Evolutionary conservation across 352 stramenopile genomes (phyloP).

Genomic region (Phytophthora niederhauseri): DNA sequence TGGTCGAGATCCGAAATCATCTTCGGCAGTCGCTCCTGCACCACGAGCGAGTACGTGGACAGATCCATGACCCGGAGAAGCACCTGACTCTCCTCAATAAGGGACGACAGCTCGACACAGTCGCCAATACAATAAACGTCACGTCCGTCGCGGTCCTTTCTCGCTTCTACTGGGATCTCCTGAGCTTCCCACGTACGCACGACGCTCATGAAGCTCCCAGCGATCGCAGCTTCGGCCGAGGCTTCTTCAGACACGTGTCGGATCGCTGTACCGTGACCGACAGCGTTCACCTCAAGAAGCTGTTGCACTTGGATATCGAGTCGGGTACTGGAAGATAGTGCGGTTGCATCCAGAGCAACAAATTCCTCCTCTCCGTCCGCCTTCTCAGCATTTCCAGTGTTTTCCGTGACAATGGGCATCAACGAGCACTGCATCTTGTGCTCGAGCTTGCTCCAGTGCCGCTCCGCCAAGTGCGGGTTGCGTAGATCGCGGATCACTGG

Average conservation of each 20-base stretch:
- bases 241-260: conserved; percentile 77
- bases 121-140: conserved; percentile 63
- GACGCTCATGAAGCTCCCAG: conserved; percentile 63
- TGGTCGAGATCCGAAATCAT: conserved; percentile 51
- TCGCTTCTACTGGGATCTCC: conserved; percentile 50
- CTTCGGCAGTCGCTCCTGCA: conserved; percentile 55
- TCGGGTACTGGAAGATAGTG: neutral
- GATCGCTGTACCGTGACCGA: conserved; percentile 47
- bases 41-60: conserved; percentile 66
- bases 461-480: conserved; percentile 59
- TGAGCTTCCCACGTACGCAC: conserved; percentile 62
- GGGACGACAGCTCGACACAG: conserved; percentile 52
- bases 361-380: conserved; percentile 12
- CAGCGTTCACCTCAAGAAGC: conserved; percentile 53
- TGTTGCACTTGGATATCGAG: conserved; percentile 55
- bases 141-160: conserved; percentile 66
- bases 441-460: conserved; percentile 78
- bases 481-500: conserved; percentile 67
- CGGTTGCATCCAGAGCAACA: neutral
- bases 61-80: conserved; percentile 73
- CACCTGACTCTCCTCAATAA: conserved; percentile 79
- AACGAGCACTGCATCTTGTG: conserved; percentile 69
- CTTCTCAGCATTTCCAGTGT: neutral
- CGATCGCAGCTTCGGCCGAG: conserved; percentile 64
- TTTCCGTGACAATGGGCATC: neutral